phyloP scores from a whole-genome alignment of 2,329 filamentous ascomycete species.

The Cercospora beticola region DNA sequence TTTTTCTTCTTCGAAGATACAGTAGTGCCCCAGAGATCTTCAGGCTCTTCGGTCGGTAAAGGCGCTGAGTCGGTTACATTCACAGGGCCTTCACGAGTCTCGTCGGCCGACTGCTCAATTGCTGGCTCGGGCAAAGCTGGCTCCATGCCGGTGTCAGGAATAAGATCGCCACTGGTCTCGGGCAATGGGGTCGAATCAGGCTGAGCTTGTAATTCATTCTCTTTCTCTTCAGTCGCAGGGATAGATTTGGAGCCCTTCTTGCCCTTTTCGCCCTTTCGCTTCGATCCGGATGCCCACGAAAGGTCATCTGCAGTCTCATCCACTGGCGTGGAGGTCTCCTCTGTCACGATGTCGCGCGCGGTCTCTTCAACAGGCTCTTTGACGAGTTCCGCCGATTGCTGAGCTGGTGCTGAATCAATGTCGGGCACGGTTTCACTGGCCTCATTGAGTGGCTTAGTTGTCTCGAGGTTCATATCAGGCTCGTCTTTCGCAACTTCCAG shows the following conservation, averaged over 20 bases:
- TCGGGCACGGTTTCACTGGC: neutral
- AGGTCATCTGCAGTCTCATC: conserved; percentile 15
- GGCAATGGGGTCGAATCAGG: neutral
- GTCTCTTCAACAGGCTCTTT: neutral
- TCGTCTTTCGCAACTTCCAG: neutral
- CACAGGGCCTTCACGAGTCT: neutral
- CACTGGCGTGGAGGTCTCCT: neutral
- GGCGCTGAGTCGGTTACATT: neutral
- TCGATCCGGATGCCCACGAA: conserved; percentile 3
- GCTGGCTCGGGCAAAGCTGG: neutral
- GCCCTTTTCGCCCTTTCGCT: conserved; percentile 28
- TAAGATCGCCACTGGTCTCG: neutral
- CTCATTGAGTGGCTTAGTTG: neutral
- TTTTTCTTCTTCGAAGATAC: conserved; percentile 30
- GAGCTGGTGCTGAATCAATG: neutral
- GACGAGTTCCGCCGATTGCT: neutral
- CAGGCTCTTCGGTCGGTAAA: neutral
- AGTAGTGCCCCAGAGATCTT: conserved; percentile 4
- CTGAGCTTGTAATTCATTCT: neutral
- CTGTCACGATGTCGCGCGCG: neutral
- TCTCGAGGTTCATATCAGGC: neutral
- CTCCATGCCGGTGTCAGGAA: neutral
- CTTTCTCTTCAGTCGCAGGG: neutral
- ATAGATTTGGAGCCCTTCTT: conserved; percentile 18
- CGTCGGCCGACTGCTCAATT: neutral